phyloP scores from a whole-genome alignment of 2,329 filamentous ascomycete genomes.

The Sarocladiaceae sp. region DNA sequence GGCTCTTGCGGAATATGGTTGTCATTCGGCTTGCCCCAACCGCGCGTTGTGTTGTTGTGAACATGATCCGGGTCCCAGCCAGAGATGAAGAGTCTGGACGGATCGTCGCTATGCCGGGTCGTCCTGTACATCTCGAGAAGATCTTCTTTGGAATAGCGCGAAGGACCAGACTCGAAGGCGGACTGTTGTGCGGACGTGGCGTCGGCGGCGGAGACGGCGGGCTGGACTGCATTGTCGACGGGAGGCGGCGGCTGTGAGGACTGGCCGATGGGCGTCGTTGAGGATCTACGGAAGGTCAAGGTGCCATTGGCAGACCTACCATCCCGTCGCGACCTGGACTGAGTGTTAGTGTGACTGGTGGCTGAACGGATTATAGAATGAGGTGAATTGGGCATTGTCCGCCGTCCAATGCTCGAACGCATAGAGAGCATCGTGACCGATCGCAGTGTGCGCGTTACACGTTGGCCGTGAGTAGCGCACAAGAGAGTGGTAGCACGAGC shows the following conservation, averaged over 20 bases:
- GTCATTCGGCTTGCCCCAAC: slow-evolving; percentile 77
- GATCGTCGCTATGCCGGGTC: slow-evolving; percentile 45
- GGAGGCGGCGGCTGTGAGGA: slow-evolving; percentile 31
- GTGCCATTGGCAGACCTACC: slow-evolving; percentile 58
- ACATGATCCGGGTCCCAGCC: slow-evolving; percentile 75
- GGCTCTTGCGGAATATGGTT: slow-evolving; percentile 71
- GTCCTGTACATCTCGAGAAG: slow-evolving; percentile 68
- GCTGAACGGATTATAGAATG: neutral
- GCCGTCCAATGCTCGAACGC: neutral
- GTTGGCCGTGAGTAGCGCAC: neutral
- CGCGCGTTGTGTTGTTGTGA: slow-evolving; percentile 58
- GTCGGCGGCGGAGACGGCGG: slow-evolving; percentile 28
- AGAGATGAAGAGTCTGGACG: slow-evolving; percentile 64
- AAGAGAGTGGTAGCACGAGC: neutral
- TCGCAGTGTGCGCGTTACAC: neutral
- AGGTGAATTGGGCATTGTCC: slow-evolving; percentile 1
- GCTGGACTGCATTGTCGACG: slow-evolving; percentile 36
- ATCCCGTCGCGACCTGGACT: slow-evolving; percentile 51
- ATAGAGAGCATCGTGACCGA: neutral
- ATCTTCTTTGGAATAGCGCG: slow-evolving; percentile 74
- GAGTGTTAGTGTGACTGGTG: slow-evolving; percentile 11
- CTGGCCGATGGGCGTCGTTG: slow-evolving; percentile 49
- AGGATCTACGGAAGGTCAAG: slow-evolving; percentile 60
- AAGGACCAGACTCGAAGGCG: slow-evolving; percentile 32
- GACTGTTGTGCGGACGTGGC: slow-evolving; percentile 27